These are phyloP conservation scores for Chalciporus chontae DNA, from an alignment of 768 basidiomycete species.

Conservation along the genomic window DNA sequence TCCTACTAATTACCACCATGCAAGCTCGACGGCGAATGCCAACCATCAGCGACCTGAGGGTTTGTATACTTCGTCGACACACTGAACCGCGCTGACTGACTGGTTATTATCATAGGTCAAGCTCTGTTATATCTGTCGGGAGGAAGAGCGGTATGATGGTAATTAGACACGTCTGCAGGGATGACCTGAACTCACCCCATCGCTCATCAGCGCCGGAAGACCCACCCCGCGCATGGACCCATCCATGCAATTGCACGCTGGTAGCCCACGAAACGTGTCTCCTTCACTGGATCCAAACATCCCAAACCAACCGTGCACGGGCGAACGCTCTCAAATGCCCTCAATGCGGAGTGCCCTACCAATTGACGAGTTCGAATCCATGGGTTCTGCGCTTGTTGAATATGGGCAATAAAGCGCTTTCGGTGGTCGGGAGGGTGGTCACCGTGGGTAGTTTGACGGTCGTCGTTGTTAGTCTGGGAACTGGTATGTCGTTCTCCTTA, in stretches of 20 bases:
- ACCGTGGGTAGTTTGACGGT: slow-evolving; percentile 49
- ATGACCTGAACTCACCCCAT: not conserved
- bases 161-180: not conserved
- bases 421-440: slow-evolving; percentile 49
- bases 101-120: slow-evolving; percentile 46
- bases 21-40: slow-evolving; percentile 25
- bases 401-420: slow-evolving; percentile 47
- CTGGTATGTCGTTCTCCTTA: slow-evolving; percentile 43
- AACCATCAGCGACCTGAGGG: slow-evolving; percentile 34
- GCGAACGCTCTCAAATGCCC: slow-evolving; percentile 76
- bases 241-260: slow-evolving; percentile 78
- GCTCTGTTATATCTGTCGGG: slow-evolving; percentile 77
- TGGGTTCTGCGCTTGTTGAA: slow-evolving; percentile 47
- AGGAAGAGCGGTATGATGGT: slow-evolving; percentile 60
- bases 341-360: slow-evolving; percentile 66
- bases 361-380: slow-evolving; percentile 65
- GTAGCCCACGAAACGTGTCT: slow-evolving; percentile 79
- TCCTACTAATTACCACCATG: too few species aligned
- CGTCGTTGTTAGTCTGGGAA: slow-evolving; percentile 52
- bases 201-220: slow-evolving; percentile 37
- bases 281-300: slow-evolving; percentile 73
- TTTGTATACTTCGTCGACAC: not conserved
- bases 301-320: slow-evolving; percentile 56
- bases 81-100: not conserved
- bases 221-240: slow-evolving; percentile 63